Percentiles rank a stretch among this genome's conserved stretches.
Evolutionary conservation across 441 rosid genomes (phyloP).

Genomic region (Gossypium trilobum): DNA sequence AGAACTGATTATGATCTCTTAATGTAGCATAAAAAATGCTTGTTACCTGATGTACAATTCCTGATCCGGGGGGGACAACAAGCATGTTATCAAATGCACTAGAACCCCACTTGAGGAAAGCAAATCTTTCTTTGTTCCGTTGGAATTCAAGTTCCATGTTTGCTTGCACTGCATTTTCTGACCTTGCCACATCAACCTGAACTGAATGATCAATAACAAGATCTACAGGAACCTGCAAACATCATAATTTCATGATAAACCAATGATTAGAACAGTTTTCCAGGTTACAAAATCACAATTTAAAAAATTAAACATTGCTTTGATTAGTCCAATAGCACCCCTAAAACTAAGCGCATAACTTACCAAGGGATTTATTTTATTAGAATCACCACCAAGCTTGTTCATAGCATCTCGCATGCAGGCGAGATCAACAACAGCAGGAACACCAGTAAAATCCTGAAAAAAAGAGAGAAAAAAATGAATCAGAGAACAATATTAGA

Average conservation of each 20-base stretch:
- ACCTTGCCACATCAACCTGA: conserved; percentile 66
- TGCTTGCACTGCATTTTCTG: conserved; percentile 66
- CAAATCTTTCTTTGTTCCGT: conserved; percentile 60
- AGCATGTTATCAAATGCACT: conserved; percentile 64
- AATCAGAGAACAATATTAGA: neutral
- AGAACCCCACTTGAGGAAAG: conserved; percentile 71
- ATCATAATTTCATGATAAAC: neutral
- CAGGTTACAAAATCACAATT: neutral
- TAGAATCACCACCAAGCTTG: conserved; percentile 49
- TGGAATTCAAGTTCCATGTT: conserved; percentile 65
- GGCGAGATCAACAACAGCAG: conserved; percentile 72
- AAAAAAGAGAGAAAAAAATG: neutral
- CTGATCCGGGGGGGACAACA: conserved; percentile 72
- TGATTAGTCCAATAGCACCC: conserved; percentile 5
- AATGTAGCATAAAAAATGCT: neutral
- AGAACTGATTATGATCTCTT: neutral
- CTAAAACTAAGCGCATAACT: conserved; percentile 14
- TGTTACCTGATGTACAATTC: conserved; percentile 65
- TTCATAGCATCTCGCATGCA: conserved; percentile 73
- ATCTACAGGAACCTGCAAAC: conserved; percentile 64
- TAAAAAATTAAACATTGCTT: neutral
- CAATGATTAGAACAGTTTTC: neutral
- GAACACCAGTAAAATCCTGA: conserved; percentile 70
- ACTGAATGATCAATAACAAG: conserved; percentile 75
- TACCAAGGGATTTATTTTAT: conserved; percentile 55